Percentiles rank a stretch among this genome's conserved stretches.
These are phyloP conservation scores for Rhytidiadelphus loreus DNA, from an alignment of 225 moss, liverwort and hornwort species.

Conservation along the genomic window DNA sequence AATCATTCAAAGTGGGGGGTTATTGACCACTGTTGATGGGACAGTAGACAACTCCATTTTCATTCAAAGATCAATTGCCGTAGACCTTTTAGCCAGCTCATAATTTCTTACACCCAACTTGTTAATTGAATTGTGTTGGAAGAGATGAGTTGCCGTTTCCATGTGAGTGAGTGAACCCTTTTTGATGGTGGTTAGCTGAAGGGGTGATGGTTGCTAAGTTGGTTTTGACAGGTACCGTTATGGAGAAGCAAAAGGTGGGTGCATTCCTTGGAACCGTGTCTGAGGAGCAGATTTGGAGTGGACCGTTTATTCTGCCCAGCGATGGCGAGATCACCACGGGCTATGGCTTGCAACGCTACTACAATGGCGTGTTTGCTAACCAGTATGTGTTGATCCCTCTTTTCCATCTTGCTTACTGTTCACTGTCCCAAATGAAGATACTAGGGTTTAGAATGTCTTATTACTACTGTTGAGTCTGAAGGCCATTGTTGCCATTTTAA, in stretches of 20 bases:
- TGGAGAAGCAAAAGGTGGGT: slow-evolving; percentile 51
- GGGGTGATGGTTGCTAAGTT: slow-evolving; percentile 6
- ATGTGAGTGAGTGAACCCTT: not conserved
- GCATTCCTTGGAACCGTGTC: slow-evolving; percentile 30
- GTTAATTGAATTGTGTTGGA: not conserved
- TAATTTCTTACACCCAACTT: not conserved
- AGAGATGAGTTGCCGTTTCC: not conserved
- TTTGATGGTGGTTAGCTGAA: not conserved
- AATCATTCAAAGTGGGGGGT: not conserved
- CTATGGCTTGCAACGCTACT: slow-evolving; percentile 63
- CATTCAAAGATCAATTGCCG: not conserved
- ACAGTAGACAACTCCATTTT: not conserved
- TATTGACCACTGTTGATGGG: not conserved
- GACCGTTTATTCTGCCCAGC: slow-evolving; percentile 47
- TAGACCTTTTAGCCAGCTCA: not conserved
- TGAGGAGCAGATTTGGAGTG: slow-evolving; percentile 49
- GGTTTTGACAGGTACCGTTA: slow-evolving; percentile 30
- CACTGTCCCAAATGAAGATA: not conserved
- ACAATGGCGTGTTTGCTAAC: slow-evolving; percentile 63
- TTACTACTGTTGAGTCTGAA: not conserved
- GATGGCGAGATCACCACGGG: slow-evolving; percentile 54
- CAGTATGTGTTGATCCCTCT: slow-evolving; percentile 4
- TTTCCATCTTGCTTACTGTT: not conserved
- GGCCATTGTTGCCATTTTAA: not conserved
- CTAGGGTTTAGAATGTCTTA: not conserved